Evolutionary conservation across 2,329 filamentous ascomycete species (phyloP).

Genomic region (Talaromyces verruculosus): DNA sequence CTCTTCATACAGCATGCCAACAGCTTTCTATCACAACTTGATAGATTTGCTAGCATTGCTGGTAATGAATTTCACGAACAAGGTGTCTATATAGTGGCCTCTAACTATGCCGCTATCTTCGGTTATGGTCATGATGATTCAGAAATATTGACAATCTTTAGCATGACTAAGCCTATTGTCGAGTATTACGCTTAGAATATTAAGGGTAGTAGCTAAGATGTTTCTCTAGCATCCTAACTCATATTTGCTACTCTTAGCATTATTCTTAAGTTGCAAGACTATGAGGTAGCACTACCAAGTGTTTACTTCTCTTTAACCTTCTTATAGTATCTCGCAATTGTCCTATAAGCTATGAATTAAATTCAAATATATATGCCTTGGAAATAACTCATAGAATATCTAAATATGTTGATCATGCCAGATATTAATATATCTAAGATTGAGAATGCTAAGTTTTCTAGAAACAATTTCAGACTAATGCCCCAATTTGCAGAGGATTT

Average conservation of each 20-base stretch:
- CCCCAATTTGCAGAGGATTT: constrained; percentile 61
- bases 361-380: constrained; percentile 52
- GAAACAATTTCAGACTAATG: constrained; percentile 37
- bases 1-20: no score
- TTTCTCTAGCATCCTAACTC: no score
- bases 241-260: constrained; percentile 45
- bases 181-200: no score
- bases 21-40: no score
- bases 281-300: constrained; percentile 54
- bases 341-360: constrained; percentile 39
- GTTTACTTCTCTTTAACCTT: constrained; percentile 58
- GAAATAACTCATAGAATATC: constrained; percentile 49
- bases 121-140: no score
- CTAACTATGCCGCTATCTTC: no score
- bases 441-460: constrained; percentile 24
- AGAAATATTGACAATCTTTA: no score
- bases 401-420: constrained; percentile 54
- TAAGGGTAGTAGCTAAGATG: no score
- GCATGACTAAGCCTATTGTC: no score
- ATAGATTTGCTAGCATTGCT: no score
- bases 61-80: no score
- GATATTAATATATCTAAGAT: constrained; percentile 38
- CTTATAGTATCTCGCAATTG: constrained; percentile 45
- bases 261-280: constrained; percentile 43
- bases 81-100: no score